Evolutionary conservation across 257 asterid genomes (phyloP).

Genomic region (Fraxinus pennsylvanica): DNA sequence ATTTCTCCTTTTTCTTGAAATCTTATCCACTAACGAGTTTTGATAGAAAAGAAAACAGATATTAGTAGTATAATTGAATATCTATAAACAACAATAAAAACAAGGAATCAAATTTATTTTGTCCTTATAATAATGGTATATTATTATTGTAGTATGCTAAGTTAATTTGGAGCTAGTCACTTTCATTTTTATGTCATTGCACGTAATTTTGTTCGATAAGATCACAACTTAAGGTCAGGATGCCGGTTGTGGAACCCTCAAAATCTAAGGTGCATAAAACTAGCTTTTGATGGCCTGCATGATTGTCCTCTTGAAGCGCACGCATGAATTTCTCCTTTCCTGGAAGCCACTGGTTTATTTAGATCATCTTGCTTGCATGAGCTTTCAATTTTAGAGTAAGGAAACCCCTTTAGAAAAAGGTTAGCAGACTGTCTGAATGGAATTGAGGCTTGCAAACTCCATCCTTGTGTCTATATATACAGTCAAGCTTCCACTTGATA

Average conservation of each 20-base stretch:
- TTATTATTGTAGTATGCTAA: background rate
- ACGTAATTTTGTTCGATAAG: background rate
- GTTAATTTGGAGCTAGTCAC: background rate
- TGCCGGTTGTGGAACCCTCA: background rate
- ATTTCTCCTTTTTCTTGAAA: background rate
- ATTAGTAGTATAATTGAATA: background rate
- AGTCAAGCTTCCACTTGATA: background rate
- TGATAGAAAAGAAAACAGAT: conserved; percentile 6
- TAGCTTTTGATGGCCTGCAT: background rate
- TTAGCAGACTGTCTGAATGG: background rate
- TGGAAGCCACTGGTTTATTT: background rate
- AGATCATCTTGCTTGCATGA: background rate
- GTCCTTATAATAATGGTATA: background rate
- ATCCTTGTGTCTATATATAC: background rate
- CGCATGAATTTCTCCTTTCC: background rate
- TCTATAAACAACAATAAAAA: background rate
- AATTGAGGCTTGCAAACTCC: background rate
- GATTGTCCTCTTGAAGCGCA: background rate
- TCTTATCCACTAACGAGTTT: background rate
- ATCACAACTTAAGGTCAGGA: background rate
- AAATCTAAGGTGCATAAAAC: background rate
- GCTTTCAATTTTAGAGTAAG: background rate
- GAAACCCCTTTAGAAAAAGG: background rate
- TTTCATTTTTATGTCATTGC: background rate
- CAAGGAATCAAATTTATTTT: background rate